Evolutionary conservation across 345 rosid species (phyloP), one percentile per base, ranked within the genome.

Genomic region (Nephelium lappaceum): DNA sequence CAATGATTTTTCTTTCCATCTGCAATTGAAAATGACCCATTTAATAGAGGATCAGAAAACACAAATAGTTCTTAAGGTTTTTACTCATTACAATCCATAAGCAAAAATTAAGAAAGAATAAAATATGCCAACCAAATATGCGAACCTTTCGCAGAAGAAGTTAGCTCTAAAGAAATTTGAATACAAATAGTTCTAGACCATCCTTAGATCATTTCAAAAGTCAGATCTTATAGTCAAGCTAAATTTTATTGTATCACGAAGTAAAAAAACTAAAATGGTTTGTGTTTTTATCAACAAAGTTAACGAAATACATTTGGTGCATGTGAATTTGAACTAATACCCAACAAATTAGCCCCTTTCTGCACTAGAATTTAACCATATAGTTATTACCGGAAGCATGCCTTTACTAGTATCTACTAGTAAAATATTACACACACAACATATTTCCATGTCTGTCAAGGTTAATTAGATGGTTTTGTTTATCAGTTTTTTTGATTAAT

Each of bases 1-100:
- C 84, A 73, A 81, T 73, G 60, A 81, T 74, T 71, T 51, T 73
- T 70, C 81, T 68, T 58, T 81, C 84, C 77, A 78, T 81, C 81
- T 73, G 78, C 78, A 77, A 25, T 73, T 77, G 65, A 73, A 72
- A 77, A 38, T 36, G 4, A 31, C 64, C 9, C 43, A 36, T 7
- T 45, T 45, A 45, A 45, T 45, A 7, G 51, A 45, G 51, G 51
- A 45, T 45, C 6, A 45, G 12, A 7, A 7, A 45, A 45, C 12
- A 45, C 8, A 45, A 45, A 8, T 7, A 45, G 51, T 45, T 45
- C 12, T 4, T 31, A 19, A 24, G 8, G 42, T 68, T 68, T 9
- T 68, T 2, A n/a, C 27, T n/a, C 8, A 18, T 68, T 16, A 68
- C 41, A 68, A 15, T 21, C 71, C 51, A 39, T 19, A 8, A 39